A percentile compares a stretch with the other conserved stretches of the same genome.
phyloP scores from a whole-genome alignment of 768 basidiomycete genomes.

The Naematelia encephala region DNA sequence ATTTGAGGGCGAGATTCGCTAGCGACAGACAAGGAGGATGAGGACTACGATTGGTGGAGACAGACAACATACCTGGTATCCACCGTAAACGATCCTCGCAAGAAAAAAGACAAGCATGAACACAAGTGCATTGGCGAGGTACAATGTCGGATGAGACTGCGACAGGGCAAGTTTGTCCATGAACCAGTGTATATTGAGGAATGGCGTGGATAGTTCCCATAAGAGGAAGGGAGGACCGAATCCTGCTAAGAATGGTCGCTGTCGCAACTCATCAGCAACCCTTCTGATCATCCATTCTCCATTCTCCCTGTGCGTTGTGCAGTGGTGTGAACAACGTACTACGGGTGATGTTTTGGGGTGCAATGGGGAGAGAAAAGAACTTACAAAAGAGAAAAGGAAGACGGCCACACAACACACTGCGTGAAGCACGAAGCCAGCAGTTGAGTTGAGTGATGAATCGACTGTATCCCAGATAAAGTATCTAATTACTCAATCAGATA shows the following conservation, averaged over 20 bases:
- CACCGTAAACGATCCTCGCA: constrained; percentile 70
- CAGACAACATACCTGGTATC: constrained; percentile 40
- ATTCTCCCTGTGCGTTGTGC: too few species aligned
- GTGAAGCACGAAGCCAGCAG: constrained; percentile 73
- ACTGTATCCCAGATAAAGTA: constrained; percentile 77
- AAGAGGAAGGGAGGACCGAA: constrained; percentile 72
- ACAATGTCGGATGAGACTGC: constrained; percentile 64
- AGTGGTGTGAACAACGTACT: too few species aligned
- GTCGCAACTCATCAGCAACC: too few species aligned
- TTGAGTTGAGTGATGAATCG: constrained; percentile 65
- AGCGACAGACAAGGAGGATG: too few species aligned
- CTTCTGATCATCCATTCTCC: too few species aligned
- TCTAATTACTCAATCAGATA: too few species aligned
- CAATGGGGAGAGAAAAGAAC: too few species aligned
- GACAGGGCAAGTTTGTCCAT: constrained; percentile 57
- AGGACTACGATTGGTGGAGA: too few species aligned
- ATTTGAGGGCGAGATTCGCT: too few species aligned
- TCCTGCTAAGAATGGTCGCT: constrained; percentile 71
- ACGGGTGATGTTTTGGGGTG: too few species aligned
- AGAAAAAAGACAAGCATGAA: constrained; percentile 68
- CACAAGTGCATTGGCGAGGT: constrained; percentile 68
- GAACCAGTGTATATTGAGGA: constrained; percentile 83
- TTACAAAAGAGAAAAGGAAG: constrained; percentile 68
- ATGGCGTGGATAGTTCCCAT: constrained; percentile 82
- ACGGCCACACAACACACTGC: constrained; percentile 65